Evolutionary conservation across 345 rosid genomes (phyloP).

Genomic region (Salix arbutifolia): DNA sequence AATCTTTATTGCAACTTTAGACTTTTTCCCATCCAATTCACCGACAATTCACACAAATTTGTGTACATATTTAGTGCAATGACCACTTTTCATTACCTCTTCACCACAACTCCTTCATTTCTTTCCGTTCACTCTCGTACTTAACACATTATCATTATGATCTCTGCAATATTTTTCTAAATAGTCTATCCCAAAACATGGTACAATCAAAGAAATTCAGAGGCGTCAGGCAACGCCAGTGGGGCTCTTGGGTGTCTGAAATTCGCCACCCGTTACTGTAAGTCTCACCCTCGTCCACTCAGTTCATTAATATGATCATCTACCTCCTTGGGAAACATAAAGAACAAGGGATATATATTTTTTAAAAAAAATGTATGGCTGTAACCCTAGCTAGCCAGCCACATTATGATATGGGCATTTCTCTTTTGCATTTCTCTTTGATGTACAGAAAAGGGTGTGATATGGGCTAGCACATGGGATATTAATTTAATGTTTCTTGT

Average conservation of each 20-base stretch:
- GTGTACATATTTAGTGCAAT: neutral
- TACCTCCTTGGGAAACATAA: neutral
- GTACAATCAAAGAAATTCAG: slow-evolving; percentile 71
- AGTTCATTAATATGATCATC: slow-evolving; percentile 14
- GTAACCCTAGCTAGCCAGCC: neutral
- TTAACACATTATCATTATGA: neutral
- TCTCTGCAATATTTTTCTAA: slow-evolving; percentile 3
- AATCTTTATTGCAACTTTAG: slow-evolving; percentile 38
- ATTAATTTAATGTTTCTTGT: neutral
- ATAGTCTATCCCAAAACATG: slow-evolving; percentile 28
- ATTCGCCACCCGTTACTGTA: slow-evolving; percentile 80
- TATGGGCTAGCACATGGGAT: neutral
- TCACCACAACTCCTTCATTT: neutral
- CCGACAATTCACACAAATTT: slow-evolving; percentile 29
- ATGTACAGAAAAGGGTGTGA: neutral
- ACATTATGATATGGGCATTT: neutral
- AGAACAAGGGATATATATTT: neutral
- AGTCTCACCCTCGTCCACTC: slow-evolving; percentile 14
- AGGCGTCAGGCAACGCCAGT: slow-evolving; percentile 86
- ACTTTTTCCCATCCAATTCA: slow-evolving; percentile 30
- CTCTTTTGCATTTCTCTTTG: neutral
- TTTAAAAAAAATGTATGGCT: neutral
- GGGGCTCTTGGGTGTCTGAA: slow-evolving; percentile 92
- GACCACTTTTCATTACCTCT: neutral
- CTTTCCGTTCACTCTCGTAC: neutral